Evolutionary conservation across 2,329 filamentous ascomycete species (phyloP), one percentile per base, ranked within the genome.

Genomic region (Hortaea sp.): DNA sequence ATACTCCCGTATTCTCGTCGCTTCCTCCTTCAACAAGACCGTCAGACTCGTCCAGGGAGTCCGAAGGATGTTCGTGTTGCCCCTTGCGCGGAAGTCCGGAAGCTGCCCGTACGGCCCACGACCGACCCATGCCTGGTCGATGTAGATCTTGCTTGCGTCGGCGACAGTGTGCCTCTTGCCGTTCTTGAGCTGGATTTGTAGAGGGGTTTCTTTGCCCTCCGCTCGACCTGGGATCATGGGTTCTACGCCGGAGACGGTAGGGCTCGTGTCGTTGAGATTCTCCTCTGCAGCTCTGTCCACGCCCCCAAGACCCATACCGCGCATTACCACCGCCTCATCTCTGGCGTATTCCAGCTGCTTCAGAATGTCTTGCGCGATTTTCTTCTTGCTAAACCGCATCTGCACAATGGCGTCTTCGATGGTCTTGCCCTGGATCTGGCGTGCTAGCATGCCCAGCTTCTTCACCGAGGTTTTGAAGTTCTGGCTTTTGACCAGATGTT

Each of bases 341-440:
- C 84, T 79, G 1, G 90, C 89, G 58, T 85, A 77, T 61, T 92
- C 79, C 12, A 98, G 72, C 61, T 92, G 85, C 61, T 80, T 82
- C 56, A 78, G 72, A 29, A 97, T 79, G 60, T 95, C 88, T 55
- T 78, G 73, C 5, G 90, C 86, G 53, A 84, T 85, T 71, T 88
- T 90, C 78, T 98, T 98, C 73, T 88, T 87, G 66, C 84, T 90
- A 71, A 90, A 97, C 46, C 83, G 79, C 87, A 98, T 95, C 74
- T 98, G 92, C 45, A 85, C 70, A 55, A 97, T 86, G 10, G 92
- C 92, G 32, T 98, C 89, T 48, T 94, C 88, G 50, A 98, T 74
- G n/a, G 83, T 82, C 77, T 95, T 97, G 55, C 92, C 92, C 2
- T 81, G 77, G 61, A 98, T 92, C 70, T 97, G 92, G 46, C 84